Conservation (phyloP, 2,329 filamentous ascomycete genomes). For the Pseudocercospora cruenta region DNA sequence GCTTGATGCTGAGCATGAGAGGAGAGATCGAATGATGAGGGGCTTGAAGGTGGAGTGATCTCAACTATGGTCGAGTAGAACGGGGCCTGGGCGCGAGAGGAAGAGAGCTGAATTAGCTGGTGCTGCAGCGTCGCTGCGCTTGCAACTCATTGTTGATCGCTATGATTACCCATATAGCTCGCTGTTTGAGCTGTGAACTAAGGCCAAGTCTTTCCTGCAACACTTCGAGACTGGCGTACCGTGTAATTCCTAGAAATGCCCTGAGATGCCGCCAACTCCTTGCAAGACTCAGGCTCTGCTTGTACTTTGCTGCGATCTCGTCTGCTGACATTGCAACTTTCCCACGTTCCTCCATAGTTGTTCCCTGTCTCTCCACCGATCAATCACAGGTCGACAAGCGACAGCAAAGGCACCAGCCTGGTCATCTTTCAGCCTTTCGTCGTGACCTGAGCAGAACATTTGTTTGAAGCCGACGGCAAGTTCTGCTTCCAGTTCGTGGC, state of each 20-base stretch:
- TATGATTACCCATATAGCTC: background rate
- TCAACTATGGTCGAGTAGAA: background rate
- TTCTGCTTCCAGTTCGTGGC: conserved; percentile 14
- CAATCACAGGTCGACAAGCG: conserved; percentile 12
- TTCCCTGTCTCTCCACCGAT: conserved; percentile 20
- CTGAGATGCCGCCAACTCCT: background rate
- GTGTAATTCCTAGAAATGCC: background rate
- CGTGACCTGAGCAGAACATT: conserved; percentile 23
- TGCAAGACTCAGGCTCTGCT: background rate
- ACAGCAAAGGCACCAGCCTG: conserved; percentile 17
- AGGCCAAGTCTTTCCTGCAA: background rate
- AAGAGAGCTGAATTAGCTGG: no score
- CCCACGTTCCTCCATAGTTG: conserved; percentile 11
- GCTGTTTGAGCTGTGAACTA: background rate
- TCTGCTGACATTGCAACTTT: background rate
- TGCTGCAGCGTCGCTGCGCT: background rate
- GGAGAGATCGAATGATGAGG: background rate
- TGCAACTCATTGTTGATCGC: background rate
- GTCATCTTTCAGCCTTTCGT: conserved; percentile 18
- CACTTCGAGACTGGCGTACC: background rate
- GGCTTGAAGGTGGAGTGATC: background rate
- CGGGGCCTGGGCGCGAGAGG: no score
- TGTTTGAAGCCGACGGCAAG: conserved; percentile 13
- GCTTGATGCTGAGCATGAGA: background rate
- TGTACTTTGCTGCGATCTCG: background rate